Evolutionary conservation across 2,329 filamentous ascomycete genomes (phyloP).

Genomic region (Nothomitra cinnamomea): DNA sequence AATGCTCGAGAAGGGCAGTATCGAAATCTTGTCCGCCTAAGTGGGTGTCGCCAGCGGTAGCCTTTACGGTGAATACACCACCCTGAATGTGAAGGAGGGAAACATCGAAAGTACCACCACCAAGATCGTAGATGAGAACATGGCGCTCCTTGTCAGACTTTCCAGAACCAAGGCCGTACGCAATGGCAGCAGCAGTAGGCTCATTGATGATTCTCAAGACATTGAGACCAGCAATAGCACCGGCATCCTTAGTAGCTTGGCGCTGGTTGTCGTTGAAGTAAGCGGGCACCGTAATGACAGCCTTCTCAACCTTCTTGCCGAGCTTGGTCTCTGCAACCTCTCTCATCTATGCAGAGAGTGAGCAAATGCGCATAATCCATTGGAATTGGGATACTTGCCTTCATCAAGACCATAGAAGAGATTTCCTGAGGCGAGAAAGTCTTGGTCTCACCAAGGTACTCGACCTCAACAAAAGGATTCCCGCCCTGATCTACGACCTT

Average conservation of each 20-base stretch:
- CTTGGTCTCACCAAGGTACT: constrained; percentile 92
- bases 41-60: constrained; percentile 93
- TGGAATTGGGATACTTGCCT: constrained; percentile 42
- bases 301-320: constrained; percentile 97
- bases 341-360: constrained; percentile 58
- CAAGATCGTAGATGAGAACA: constrained; percentile 98
- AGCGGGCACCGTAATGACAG: constrained; percentile 94
- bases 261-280: constrained; percentile 99
- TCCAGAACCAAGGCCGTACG: constrained; percentile 89
- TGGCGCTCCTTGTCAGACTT: constrained; percentile 97
- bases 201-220: constrained; percentile 99
- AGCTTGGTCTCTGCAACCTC: constrained; percentile 97
- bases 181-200: constrained; percentile 93
- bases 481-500: constrained; percentile 84
- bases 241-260: constrained; percentile 97
- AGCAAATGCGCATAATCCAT: constrained; percentile 8
- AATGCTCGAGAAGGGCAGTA: constrained; percentile 86
- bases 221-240: constrained; percentile 92
- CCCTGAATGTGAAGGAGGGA: constrained; percentile 97
- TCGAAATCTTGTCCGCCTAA: constrained; percentile 94
- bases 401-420: constrained; percentile 94
- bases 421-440: constrained; percentile 96
- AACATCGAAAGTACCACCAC: constrained; percentile 99
- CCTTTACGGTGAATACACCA: constrained; percentile 98
- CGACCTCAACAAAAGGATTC: constrained; percentile 82